These are phyloP conservation scores for Schwanniomyces occidentalis DNA, from an alignment of 805 yeast species.

Conservation along the genomic window DNA sequence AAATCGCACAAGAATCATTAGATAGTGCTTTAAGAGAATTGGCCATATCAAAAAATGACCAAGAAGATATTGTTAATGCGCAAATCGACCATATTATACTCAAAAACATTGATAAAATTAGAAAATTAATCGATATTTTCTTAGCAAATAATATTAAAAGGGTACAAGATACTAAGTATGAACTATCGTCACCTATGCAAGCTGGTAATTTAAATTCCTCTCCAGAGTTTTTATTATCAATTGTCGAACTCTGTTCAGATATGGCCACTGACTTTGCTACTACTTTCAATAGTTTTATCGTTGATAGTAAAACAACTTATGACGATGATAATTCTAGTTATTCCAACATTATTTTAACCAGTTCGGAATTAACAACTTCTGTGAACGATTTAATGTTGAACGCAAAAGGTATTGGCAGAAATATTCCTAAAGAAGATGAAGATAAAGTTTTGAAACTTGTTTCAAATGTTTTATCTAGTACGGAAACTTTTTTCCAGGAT, in stretches of 20 bases:
- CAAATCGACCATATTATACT: conserved; percentile 55
- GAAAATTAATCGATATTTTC: conserved; percentile 65
- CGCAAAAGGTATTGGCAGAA: conserved; percentile 66
- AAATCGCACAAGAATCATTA: conserved; percentile 75
- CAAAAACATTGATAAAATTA: conserved; percentile 50
- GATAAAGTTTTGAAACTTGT: conserved; percentile 51
- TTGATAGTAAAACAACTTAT: conserved; percentile 62
- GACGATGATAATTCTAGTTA: conserved; percentile 53
- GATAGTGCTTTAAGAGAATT: conserved; percentile 67
- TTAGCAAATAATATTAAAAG: conserved; percentile 67
- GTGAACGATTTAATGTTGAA: conserved; percentile 63
- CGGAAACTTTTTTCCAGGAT: conserved; percentile 62
- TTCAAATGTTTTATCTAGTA: conserved; percentile 56
- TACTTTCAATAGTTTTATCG: conserved; percentile 70
- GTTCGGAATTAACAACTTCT: conserved; percentile 62
- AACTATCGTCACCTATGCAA: conserved; percentile 75
- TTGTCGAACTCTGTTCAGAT: conserved; percentile 68
- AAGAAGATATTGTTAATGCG: conserved; percentile 55
- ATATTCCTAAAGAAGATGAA: conserved; percentile 53
- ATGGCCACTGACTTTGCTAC: conserved; percentile 79
- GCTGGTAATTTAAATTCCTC: conserved; percentile 79
- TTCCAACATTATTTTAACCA: conserved; percentile 58
- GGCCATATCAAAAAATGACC: conserved; percentile 49
- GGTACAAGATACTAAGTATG: conserved; percentile 70
- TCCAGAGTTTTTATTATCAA: conserved; percentile 64